Conservation (phyloP, 139 green algal genomes). For the Edaphochlamys debaryana region DNA sequence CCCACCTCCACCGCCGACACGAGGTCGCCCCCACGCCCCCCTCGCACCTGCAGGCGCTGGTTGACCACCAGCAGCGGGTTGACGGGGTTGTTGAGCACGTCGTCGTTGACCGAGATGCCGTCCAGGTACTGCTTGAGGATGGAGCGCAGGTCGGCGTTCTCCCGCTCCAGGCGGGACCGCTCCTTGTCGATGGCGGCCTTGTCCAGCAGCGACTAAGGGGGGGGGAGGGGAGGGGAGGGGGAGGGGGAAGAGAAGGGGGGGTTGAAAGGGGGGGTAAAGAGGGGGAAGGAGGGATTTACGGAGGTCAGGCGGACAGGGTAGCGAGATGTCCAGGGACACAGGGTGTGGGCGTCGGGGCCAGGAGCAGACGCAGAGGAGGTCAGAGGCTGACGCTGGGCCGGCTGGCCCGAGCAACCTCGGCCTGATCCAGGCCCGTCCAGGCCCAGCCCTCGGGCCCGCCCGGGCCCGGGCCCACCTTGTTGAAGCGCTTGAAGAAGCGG, state of each 20-base stretch:
- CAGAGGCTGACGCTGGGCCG: too few relatives aligned
- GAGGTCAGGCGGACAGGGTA: too few relatives aligned
- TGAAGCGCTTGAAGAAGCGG: conserved; percentile 77
- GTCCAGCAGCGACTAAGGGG: conserved; percentile 67
- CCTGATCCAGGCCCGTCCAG: too few relatives aligned
- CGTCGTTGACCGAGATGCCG: conserved; percentile 80
- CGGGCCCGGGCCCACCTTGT: too few relatives aligned
- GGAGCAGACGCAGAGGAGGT: too few relatives aligned
- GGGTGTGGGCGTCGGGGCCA: too few relatives aligned
- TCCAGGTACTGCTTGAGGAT: conserved; percentile 83
- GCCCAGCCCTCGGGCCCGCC: too few relatives aligned
- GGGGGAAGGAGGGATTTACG: too few relatives aligned
- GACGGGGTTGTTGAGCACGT: conserved; percentile 84
- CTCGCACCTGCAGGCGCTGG: conserved; percentile 74
- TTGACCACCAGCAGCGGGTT: conserved; percentile 93
- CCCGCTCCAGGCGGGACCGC: conserved; percentile 70
- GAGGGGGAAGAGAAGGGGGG: background rate
- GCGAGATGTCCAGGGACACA: too few relatives aligned
- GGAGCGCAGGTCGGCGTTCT: conserved; percentile 83
- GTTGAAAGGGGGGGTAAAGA: background rate
- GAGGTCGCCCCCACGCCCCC: too few relatives aligned
- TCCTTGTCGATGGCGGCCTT: conserved; percentile 79
- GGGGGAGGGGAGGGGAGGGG: background rate
- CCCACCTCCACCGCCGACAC: too few relatives aligned
- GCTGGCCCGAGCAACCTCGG: too few relatives aligned